Evolutionary conservation across 2,329 filamentous ascomycete genomes (phyloP), one percentile per base, ranked within the genome.

Genomic region (Colletotrichum australisinense): DNA sequence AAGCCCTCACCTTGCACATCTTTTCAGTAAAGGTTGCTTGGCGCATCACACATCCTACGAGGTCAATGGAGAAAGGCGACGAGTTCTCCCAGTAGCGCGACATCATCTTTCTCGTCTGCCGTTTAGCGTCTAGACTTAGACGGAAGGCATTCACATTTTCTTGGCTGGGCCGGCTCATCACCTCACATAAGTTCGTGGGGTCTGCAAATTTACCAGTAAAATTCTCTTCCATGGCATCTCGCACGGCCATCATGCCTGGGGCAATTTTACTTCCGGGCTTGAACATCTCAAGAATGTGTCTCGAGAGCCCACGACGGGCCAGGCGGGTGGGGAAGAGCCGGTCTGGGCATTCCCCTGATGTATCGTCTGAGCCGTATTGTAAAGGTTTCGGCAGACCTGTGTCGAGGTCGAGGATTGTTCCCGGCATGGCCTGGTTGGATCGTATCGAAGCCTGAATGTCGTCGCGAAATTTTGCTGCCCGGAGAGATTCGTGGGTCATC

Each of bases 401-500:
- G 5, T 82, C 79, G 7, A 83, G 64, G 26, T 87, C 83, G 7
- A 92, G 81, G n/a, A 92, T 81, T 0, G 91, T 93, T 3, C 91
- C 91, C 1, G 89, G 87, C 81, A 93, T 87, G 0, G 90, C 88
- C 5, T 81, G 79, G 32, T 85, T 77, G 6, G 83, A 76, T 5
- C 78, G 75, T 14, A 89, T 75, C 1, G 90, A 83, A 0, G 76
- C 77, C 32, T 86, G 78, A 1, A 89, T 80, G 74, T 94, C 92
- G 35, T 80, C 81, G 60, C 85, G 83, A 76, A 94, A 92, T 70
- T 90, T 92, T 9, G 80, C 83, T 1, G 91, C 85, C 22, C 88
- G 86, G 0, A 94, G 84, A 1, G 82, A 81, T 30, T 92, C 88
- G 75, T 91, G 89, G 1, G 84, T 87, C 68, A 92, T 82, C 0